Conservation (phyloP, 768 basidiomycete genomes). For the Russula sp. region DNA sequence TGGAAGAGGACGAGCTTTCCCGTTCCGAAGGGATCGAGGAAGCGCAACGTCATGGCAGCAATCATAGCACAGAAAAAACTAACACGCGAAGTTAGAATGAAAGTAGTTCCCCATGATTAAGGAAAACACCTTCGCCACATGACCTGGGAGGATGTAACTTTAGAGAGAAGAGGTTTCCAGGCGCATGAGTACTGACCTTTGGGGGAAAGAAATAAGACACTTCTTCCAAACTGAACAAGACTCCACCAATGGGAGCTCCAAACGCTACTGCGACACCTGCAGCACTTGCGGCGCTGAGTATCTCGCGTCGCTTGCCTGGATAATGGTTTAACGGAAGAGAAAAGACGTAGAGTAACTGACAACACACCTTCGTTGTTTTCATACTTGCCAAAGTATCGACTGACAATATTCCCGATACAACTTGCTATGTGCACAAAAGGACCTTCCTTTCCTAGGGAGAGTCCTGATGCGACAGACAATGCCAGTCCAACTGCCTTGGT, state of each 20-base stretch:
- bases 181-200: slow-evolving; percentile 42
- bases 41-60: slow-evolving; percentile 87
- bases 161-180: background rate
- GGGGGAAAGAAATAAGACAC: slow-evolving; percentile 96
- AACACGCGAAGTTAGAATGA: slow-evolving; percentile 29
- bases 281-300: slow-evolving; percentile 91
- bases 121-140: slow-evolving; percentile 83
- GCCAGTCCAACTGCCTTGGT: slow-evolving; percentile 87
- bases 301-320: slow-evolving; percentile 87
- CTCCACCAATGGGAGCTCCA: slow-evolving; percentile 93
- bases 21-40: slow-evolving; percentile 92
- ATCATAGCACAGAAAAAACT: slow-evolving; percentile 99
- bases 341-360: background rate
- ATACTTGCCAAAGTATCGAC: slow-evolving; percentile 79
- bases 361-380: slow-evolving; percentile 82
- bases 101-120: slow-evolving; percentile 6
- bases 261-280: slow-evolving; percentile 98
- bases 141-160: slow-evolving; percentile 36
- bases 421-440: slow-evolving; percentile 90
- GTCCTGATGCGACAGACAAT: slow-evolving; percentile 85
- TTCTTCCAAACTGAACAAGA: slow-evolving; percentile 89
- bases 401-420: slow-evolving; percentile 90
- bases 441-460: slow-evolving; percentile 76
- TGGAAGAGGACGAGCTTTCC: slow-evolving; percentile 91
- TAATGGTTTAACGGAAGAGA: background rate